A percentile compares a stretch with the other conserved stretches of the same genome.
Evolutionary conservation across 1,284 basidiomycete species (phyloP).

Genomic region (Sphaerobolus stellatus): DNA sequence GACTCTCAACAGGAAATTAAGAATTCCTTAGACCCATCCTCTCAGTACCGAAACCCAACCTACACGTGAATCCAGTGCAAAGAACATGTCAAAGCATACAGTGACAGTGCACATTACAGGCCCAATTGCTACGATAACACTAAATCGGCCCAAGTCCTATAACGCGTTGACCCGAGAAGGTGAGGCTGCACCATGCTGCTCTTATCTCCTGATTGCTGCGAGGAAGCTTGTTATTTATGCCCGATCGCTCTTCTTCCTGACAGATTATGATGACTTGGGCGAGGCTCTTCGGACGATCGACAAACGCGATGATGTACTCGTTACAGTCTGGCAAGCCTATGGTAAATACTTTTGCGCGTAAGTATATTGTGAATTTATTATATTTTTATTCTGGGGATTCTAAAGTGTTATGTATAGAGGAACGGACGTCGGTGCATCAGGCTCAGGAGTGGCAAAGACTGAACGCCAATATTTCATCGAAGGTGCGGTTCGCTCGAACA

Average conservation of each 20-base stretch:
- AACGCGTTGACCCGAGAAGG: conserved; percentile 63
- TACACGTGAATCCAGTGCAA: no score
- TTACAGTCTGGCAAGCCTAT: conserved; percentile 67
- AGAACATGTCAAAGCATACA: no score
- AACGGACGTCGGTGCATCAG: conserved; percentile 51
- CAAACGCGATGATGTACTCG: conserved; percentile 57
- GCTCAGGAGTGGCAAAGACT: conserved; percentile 19
- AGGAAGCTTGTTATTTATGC: neutral
- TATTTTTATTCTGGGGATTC: neutral
- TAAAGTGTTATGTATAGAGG: conserved; percentile 36
- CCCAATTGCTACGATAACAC: conserved; percentile 66
- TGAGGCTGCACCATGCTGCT: conserved; percentile 23
- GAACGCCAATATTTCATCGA: conserved; percentile 46
- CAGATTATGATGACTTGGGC: conserved; percentile 65
- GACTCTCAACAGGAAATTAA: no score
- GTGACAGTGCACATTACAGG: conserved; percentile 50
- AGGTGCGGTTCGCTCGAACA: conserved; percentile 49
- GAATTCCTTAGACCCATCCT: no score
- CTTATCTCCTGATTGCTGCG: neutral
- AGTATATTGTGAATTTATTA: conserved; percentile 31
- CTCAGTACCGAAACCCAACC: no score
- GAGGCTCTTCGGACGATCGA: conserved; percentile 58
- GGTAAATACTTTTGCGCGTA: conserved; percentile 75
- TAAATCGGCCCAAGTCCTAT: conserved; percentile 56
- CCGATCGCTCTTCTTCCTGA: neutral